phyloP scores from a whole-genome alignment of 495 filamentous ascomycete genomes.

The Annulohypoxylon moriforme region DNA sequence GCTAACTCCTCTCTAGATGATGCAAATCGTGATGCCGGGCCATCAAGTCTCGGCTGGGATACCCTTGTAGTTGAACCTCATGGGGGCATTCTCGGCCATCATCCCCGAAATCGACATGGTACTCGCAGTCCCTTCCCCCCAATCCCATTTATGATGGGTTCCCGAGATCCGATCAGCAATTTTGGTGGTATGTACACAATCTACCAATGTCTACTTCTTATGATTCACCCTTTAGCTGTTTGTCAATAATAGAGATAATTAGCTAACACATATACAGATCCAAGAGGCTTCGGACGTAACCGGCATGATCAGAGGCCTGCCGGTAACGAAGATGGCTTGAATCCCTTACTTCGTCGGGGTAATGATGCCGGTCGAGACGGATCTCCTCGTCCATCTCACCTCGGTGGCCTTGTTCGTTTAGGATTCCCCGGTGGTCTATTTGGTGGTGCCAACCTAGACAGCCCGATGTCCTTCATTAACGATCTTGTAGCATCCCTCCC shows the following conservation, averaged over 20 bases:
- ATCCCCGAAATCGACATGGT: conserved; percentile 46
- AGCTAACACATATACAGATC: conserved; percentile 48
- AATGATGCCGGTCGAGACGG: conserved; percentile 51
- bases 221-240: conserved; percentile 6
- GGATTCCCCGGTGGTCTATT: conserved; percentile 50
- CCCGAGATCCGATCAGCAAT: conserved; percentile 55
- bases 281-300: conserved; percentile 53
- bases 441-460: conserved; percentile 42
- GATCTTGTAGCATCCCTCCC: conserved; percentile 52
- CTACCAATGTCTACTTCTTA: not conserved
- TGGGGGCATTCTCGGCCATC: conserved; percentile 42
- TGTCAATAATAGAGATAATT: not conserved
- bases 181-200: conserved; percentile 35
- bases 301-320: conserved; percentile 44
- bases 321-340: conserved; percentile 77
- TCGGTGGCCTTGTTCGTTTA: conserved; percentile 50
- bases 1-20: conserved; percentile 58
- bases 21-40: conserved; percentile 51
- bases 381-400: conserved; percentile 47
- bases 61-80: conserved; percentile 54
- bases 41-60: conserved; percentile 60
- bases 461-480: conserved; percentile 56
- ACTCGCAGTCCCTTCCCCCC: conserved; percentile 51
- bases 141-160: conserved; percentile 57
- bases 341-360: conserved; percentile 73